Conservation (phyloP, 75 land plant genomes). For the Pinus albicaulis region DNA sequence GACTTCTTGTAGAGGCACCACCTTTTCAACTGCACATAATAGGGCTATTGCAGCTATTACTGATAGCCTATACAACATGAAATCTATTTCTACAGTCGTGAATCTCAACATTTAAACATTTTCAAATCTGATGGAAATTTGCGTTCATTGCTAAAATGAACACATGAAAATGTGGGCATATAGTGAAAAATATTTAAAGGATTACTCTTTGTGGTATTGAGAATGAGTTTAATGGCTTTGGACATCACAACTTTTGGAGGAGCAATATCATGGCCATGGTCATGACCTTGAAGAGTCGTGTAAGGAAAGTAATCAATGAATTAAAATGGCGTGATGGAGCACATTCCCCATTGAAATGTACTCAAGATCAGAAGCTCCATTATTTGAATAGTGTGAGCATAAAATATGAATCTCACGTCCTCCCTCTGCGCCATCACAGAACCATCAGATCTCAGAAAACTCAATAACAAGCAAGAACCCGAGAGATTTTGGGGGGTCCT, state of each 20-base stretch:
- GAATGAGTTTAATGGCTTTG: slow-evolving; percentile 54
- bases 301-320: slow-evolving; percentile 71
- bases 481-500: background rate
- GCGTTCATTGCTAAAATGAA: no score
- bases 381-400: slow-evolving; percentile 75
- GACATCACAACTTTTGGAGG: slow-evolving; percentile 18
- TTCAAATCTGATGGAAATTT: no score
- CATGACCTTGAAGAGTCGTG: slow-evolving; percentile 18
- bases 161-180: no score
- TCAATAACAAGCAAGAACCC: background rate
- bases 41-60: slow-evolving; percentile 57
- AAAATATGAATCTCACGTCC: slow-evolving; percentile 59
- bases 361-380: slow-evolving; percentile 90
- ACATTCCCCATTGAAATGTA: slow-evolving; percentile 82
- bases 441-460: background rate
- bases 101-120: no score
- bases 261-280: background rate
- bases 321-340: slow-evolving; percentile 70
- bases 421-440: slow-evolving; percentile 34
- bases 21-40: slow-evolving; percentile 42
- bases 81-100: slow-evolving; percentile 40
- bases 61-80: slow-evolving; percentile 72
- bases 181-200: background rate
- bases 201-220: slow-evolving; percentile 50
- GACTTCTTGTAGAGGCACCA: slow-evolving; percentile 30